Base-by-base conservation (phyloP, 2,329 filamentous ascomycete species). In the Acephala macrosclerotiorum region DNA sequence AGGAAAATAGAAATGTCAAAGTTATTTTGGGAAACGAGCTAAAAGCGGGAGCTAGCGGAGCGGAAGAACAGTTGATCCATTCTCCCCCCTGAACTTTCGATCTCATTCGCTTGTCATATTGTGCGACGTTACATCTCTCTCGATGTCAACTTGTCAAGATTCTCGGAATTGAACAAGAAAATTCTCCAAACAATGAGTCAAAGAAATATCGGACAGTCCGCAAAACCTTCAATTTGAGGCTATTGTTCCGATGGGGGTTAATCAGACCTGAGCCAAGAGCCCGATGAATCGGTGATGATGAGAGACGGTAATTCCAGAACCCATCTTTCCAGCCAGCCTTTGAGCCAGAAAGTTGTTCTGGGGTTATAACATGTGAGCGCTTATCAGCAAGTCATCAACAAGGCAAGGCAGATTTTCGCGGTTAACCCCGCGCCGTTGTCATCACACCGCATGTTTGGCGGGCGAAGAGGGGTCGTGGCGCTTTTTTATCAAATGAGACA, bases 1-100 rank as follows among this genome's bases (percentile, higher is more conserved):
- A 42, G 38, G 38, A 42, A 42, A 42, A 42, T 42, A 42, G 38
- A 42, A 42, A 42, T 42, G 38, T 42, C 38, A 42, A 42, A 33
- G 29, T 33, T 33, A 33, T 33, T 33, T 33, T 33, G 29, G 38
- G 38, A n/a, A 14, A 42, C 38, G 12, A 42, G 38, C 38, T 42
- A 14, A 16, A 42, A n/a, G 12, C 18, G 12, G 18, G 38, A 42
- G 38, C 38, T 42, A 42, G 38, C 18, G 12, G 12, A 16, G 12
- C 29, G 29, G 29, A 33, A 33, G 4, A 33, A 33, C 29, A 33
- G 4, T 33, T 33, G 29, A 33, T 9, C 29, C 29, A 4, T 33
- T 5, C 29, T 9, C n/a, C n/a, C n/a, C n/a, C n/a, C n/a, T n/a
- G n/a, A n/a, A 33, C 29, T 33, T 33, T 33, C 29, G 4, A 5